Conservation (phyloP, 208 protist genomes). For the Wallacemonas rigidus region DNA sequence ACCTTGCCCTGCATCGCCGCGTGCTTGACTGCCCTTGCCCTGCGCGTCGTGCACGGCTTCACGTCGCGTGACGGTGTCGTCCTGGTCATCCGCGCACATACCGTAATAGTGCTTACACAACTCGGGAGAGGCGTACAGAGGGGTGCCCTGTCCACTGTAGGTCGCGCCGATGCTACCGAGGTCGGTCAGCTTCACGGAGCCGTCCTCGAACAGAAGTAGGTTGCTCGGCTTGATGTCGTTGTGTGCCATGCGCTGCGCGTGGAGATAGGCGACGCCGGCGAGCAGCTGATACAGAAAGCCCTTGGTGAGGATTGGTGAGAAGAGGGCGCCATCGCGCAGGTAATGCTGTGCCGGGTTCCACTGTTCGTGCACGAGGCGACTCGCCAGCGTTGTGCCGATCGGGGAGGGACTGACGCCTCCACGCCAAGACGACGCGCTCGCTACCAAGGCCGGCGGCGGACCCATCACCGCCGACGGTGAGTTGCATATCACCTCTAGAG, state of each 20-base stretch:
- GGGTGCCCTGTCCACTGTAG: conserved; percentile 81
- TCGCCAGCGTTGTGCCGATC: background rate
- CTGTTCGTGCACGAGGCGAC: conserved; percentile 13
- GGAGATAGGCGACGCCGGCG: conserved; percentile 72
- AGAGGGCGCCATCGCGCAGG: conserved; percentile 28
- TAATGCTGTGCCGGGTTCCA: conserved; percentile 18
- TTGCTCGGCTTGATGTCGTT: conserved; percentile 90
- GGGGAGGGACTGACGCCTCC: background rate
- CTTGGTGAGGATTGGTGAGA: conserved; percentile 63
- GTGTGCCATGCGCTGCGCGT: conserved; percentile 74
- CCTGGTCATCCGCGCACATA: conserved; percentile 18
- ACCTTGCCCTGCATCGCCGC: background rate
- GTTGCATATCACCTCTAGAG: no score
- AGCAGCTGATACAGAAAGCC: conserved; percentile 79
- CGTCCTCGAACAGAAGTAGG: conserved; percentile 77
- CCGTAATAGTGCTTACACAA: conserved; percentile 75
- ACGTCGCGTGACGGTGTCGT: background rate
- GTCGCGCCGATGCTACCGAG: conserved; percentile 53
- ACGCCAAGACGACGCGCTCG: no score
- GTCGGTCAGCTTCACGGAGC: conserved; percentile 73
- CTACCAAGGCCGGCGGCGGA: no score
- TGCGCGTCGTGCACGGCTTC: no score
- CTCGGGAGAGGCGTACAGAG: conserved; percentile 89
- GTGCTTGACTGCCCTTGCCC: no score
- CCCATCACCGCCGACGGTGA: no score